Evolutionary conservation across 108 stramenopile species (phyloP).

Genomic region (Pseudonitzschia delicatissima): DNA sequence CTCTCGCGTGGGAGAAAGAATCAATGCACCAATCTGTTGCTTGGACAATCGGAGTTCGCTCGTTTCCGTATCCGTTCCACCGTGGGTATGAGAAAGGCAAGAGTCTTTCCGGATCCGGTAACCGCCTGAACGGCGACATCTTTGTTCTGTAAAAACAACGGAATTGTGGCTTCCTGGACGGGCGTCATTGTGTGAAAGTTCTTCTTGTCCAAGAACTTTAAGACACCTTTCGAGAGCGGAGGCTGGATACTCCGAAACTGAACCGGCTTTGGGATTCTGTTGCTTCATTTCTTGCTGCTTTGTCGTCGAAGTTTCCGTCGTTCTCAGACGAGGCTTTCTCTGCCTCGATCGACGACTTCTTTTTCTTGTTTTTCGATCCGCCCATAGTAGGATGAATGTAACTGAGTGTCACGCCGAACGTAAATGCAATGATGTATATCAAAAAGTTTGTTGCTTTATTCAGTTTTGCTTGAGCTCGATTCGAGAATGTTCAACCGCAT

Average conservation of each 20-base stretch:
- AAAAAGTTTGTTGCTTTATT: too few species aligned
- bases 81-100: constrained; percentile 94
- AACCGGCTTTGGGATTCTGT: neutral
- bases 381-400: neutral
- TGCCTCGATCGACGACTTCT: neutral
- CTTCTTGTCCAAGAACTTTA: constrained; percentile 56
- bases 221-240: constrained; percentile 51
- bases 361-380: constrained; percentile 1
- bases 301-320: neutral
- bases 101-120: constrained; percentile 96
- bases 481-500: too few species aligned
- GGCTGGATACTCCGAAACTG: constrained; percentile 33
- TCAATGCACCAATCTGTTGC: constrained; percentile 73
- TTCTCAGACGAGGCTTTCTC: neutral
- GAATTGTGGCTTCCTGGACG: constrained; percentile 93
- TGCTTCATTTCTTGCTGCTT: neutral
- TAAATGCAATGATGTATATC: too few species aligned
- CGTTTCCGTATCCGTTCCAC: constrained; percentile 83
- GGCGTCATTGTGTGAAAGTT: constrained; percentile 84
- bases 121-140: constrained; percentile 97
- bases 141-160: constrained; percentile 91
- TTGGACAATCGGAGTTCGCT: constrained; percentile 30
- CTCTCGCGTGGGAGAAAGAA: constrained; percentile 93
- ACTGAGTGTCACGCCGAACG: too few species aligned
- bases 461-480: too few species aligned